phyloP scores from a whole-genome alignment of 192 early-diverging fungal genomes.

The Chytriomyces sp. region DNA sequence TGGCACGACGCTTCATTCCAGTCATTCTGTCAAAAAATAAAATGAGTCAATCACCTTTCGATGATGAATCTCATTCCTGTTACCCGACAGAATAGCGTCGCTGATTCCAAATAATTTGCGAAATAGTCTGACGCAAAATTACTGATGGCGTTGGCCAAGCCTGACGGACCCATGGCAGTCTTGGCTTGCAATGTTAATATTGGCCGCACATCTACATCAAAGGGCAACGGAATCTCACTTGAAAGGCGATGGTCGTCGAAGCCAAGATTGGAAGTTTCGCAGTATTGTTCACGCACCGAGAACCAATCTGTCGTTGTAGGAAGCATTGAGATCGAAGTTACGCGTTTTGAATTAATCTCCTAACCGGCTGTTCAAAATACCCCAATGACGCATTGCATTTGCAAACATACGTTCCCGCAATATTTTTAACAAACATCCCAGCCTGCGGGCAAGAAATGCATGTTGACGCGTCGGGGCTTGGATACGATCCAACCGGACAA shows the following conservation, averaged over 20 bases:
- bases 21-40: slow-evolving; percentile 31
- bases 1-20: slow-evolving; percentile 51
- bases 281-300: slow-evolving; percentile 32
- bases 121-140: slow-evolving; percentile 23
- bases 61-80: slow-evolving; percentile 32
- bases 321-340: neutral
- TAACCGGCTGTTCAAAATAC: slow-evolving; percentile 32
- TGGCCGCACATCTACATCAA: slow-evolving; percentile 1
- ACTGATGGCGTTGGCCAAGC: neutral
- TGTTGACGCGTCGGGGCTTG: slow-evolving; percentile 15
- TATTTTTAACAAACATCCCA: slow-evolving; percentile 36
- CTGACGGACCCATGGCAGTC: slow-evolving; percentile 22
- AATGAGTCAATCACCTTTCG: slow-evolving; percentile 15
- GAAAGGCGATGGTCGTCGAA: slow-evolving; percentile 22
- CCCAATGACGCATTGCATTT: slow-evolving; percentile 43
- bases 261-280: neutral
- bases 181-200: neutral
- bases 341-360: neutral
- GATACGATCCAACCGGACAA: slow-evolving; percentile 20
- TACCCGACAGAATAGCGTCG: slow-evolving; percentile 19
- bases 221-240: neutral
- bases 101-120: slow-evolving; percentile 24
- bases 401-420: slow-evolving; percentile 39
- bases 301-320: slow-evolving; percentile 22
- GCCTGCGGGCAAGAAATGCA: slow-evolving; percentile 36